Base-by-base conservation (phyloP, 441 rosid species). In the Flueggea neowawraea region DNA sequence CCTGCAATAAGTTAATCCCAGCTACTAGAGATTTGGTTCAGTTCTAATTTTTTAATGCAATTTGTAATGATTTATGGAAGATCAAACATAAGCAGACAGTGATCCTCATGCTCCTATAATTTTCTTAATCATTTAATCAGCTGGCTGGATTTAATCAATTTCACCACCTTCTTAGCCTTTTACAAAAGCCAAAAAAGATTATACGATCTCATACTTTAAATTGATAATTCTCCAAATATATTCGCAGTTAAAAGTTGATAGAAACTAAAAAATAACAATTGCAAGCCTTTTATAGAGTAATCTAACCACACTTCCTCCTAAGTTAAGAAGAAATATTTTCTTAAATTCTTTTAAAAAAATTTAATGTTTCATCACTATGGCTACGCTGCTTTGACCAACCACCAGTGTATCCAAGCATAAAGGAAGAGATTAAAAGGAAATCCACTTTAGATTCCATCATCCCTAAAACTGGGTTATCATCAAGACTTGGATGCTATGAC, bases 391-490 rank as follows among this genome's bases (percentile, higher is more conserved):
- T 67, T 76, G 71, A 69, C 78, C 65, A 14, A 69, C 55, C 50
- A 55, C 55, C 74, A 51, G 57, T 65, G 61, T 43, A 15, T 16
- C 31, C 17, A 13, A 15, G 39, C 16, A 33, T 41, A 64, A 56
- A 31, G 17, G 4, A 62, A 15, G 32, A 5, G 13, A 51, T 22
- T 48, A 52, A 57, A 55, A 49, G 64, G 57, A 71, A 60, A 15
- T 67, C 65, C 51, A 45, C 73, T 63, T 72, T 72, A 62, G 55
- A 64, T 65, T 60, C 69, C 60, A 50, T 68, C 62, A 51, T 48
- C 15, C 17, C 49, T n/a, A 58, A 5, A 10, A 6, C 12, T 43
- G 8, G 15, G 16, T 51, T 0, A 51, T 47, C 36, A 47, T 64
- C 41, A 36, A 36, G 41, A 36, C 41, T 36, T 36, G 41, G 4